Conservation (phyloP, 176 grass and related monocot genomes). For the Pharus latifolius region DNA sequence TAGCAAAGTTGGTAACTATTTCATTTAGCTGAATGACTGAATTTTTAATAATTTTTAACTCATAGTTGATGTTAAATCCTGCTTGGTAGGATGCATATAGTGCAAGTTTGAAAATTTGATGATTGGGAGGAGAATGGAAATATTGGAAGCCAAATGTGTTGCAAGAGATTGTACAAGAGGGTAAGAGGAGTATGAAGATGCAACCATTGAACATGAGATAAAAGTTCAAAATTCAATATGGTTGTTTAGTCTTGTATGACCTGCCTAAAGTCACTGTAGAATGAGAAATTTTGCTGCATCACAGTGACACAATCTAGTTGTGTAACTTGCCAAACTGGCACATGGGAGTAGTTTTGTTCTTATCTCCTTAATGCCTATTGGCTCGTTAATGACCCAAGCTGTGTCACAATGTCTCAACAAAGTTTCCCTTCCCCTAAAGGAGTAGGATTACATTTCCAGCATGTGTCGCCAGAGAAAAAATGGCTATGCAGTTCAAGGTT, state of each 20-base stretch:
- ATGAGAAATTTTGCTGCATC: too few species aligned
- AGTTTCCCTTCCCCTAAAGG: not conserved
- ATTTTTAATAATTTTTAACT: not conserved
- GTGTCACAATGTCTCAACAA: not conserved
- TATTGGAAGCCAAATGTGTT: not conserved
- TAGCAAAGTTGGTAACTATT: not conserved
- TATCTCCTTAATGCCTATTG: not conserved
- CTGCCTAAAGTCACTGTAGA: not conserved
- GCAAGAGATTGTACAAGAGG: not conserved
- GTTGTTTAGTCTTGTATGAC: not conserved
- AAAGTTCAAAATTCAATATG: not conserved
- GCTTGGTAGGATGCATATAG: not conserved
- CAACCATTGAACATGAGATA: not conserved
- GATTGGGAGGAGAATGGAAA: not conserved
- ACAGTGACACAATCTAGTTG: not conserved
- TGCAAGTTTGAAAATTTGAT: conserved; percentile 9
- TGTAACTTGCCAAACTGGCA: not conserved
- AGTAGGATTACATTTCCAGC: not conserved
- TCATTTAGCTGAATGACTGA: not conserved
- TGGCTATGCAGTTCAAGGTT: not conserved
- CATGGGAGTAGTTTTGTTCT: too few species aligned
- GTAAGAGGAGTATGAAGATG: too few species aligned
- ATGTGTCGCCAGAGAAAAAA: not conserved
- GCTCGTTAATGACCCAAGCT: not conserved
- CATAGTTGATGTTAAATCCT: not conserved